phyloP scores from a whole-genome alignment of 2,329 filamentous ascomycete genomes.

The Fusarium xylarioides region DNA sequence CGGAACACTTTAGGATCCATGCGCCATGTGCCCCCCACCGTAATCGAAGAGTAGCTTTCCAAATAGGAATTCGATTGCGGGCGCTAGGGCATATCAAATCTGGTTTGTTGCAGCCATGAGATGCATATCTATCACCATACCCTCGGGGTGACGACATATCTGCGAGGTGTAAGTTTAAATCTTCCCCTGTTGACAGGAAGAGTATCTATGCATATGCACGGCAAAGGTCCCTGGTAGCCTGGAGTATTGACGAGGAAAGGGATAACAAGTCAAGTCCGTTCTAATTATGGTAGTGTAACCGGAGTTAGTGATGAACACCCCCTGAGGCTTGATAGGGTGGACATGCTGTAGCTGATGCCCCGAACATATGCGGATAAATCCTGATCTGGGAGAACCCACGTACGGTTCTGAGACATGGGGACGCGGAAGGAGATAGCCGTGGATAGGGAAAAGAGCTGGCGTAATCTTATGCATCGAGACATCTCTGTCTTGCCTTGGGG shows the following conservation, averaged over 20 bases:
- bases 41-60: too few relatives aligned
- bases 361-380: too few relatives aligned
- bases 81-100: accelerated
- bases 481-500: accelerated
- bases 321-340: too few relatives aligned
- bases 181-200: neutral
- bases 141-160: accelerated
- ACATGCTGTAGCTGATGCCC: too few relatives aligned
- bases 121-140: accelerated
- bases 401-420: too few relatives aligned
- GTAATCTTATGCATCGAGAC: accelerated
- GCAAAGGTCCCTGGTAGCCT: accelerated
- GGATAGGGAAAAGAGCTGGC: accelerated
- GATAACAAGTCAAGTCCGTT: accelerated
- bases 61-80: accelerated
- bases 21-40: too few relatives aligned
- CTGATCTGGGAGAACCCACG: too few relatives aligned
- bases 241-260: neutral
- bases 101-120: accelerated
- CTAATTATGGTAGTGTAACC: accelerated
- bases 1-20: too few relatives aligned
- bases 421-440: accelerated
- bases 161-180: too few relatives aligned
- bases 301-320: neutral
- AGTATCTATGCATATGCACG: neutral